Evolutionary conservation across 2,329 filamentous ascomycete species (phyloP), one percentile per base, ranked within the genome.

Genomic region (Colletotrichum sp.): DNA sequence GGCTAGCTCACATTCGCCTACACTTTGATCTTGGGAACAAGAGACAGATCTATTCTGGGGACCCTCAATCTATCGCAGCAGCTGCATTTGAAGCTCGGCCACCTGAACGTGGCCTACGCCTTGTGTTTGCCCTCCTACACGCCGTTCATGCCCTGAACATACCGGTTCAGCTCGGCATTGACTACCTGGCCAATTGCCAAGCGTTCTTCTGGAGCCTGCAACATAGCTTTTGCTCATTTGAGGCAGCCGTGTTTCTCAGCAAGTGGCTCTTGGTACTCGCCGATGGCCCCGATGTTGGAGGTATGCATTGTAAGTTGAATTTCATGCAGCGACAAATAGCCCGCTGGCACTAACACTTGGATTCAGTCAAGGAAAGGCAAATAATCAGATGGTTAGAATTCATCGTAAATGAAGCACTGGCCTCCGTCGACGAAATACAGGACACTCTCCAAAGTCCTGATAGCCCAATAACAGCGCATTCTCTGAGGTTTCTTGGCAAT

Each of bases 161-260:
- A 21, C 71, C 66, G 9, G 57, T 69, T 10, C 55, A 63, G 30
- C 55, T 68, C 55, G 71, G 71, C 24, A 69, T 69, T 16, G 30
- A 60, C 18, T 72, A 68, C 15, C 52, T 68, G 32, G 55, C 55
- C 8, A 36, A 57, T 30, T 73, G 71, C 12, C 71, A 55, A 13
- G 39, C 71, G 16, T 73, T 73, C 36, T 63, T 69, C 55, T 73
- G 71, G 71, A 69, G 65, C 32, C 32, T 73, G 34, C 30, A 73
- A 15, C 59, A 74, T 26, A 55, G 30, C 10, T 59, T 74, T n/a
- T 70, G 44, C 55, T 63, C 44, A 9, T 59, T 65, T 26, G 66
- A 70, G 12, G 15, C 57, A 26, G 59, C 39, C 15, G n/a, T 64
- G 3, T 64, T 59, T 21, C 30, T 71, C 6, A 64, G 55, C 28